Base-by-base conservation (phyloP, 257 asterid species). In the Catharanthus roseus region DNA sequence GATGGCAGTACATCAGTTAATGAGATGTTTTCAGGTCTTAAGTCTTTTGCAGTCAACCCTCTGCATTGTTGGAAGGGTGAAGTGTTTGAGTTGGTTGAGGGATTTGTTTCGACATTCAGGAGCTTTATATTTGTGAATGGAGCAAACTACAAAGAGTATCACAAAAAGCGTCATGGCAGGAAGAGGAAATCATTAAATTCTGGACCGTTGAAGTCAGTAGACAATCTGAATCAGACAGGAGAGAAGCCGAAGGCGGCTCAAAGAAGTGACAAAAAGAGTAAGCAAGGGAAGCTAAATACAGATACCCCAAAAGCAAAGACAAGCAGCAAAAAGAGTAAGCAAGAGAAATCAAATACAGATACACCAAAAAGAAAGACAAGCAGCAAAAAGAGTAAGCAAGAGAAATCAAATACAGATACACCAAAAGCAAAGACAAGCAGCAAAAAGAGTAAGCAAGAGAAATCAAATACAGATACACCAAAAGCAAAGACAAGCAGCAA, bases 91-190 rank as follows among this genome's bases (percentile, higher is more conserved):
- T 49, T 36, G 58, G 72, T 84, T 13, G 71, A 57, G 70, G 83
- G 78, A 0, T 95, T 95, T 64, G 16, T 81, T 7, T 83, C 85
- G 61, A 82, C 93, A 4, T 80, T 82, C 70, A 81, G 93, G 78
- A 88, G 83, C 73, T 81, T 90, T 4, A 68, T 73, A 7, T 84
- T 70, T 45, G 15, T 50, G 4, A 80, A 75, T 8, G 91, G 87
- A 49, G 47, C 77, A 39, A 61, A 85, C 78, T 70, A 78, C 75
- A 67, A 76, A 31, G 16, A 62, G 0, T 78, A 67, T 66, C 78
- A 65, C 31, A 79, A 77, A 71, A 34, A 56, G 69, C 54, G 61
- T 41, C 44, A 21, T 19, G 78, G 78, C 33, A 65, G 69, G 79
- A 82, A 81, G 75, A 76, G 82, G 76, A 83, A 83, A 53, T 75